Conservation (phyloP, 2,329 filamentous ascomycete genomes). For the Colletotrichum graminicola region DNA sequence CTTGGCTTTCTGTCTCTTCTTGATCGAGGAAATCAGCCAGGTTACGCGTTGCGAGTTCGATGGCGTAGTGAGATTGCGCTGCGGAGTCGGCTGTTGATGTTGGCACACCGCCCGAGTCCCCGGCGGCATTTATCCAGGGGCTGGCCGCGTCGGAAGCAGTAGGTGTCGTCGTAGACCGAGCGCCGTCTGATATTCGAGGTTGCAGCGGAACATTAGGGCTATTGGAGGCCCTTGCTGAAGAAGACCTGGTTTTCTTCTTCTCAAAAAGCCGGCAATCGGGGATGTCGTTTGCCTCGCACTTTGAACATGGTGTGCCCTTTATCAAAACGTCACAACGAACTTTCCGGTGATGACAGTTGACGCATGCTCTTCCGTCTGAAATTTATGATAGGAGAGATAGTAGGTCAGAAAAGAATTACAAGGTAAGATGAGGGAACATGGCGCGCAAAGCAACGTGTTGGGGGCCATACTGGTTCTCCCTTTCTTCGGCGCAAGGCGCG, state of each 20-base stretch:
- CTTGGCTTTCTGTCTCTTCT: constrained; percentile 57
- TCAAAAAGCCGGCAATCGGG: constrained; percentile 61
- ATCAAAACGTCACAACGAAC: constrained; percentile 63
- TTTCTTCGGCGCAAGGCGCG: constrained; percentile 6
- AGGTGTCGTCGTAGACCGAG: constrained; percentile 45
- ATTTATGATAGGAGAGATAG: neutral
- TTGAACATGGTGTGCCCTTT: constrained; percentile 62
- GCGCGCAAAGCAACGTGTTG: neutral
- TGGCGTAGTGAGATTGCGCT: constrained; percentile 43
- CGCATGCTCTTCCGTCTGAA: constrained; percentile 56
- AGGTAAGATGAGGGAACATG: neutral
- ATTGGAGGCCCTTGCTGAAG: constrained; percentile 49
- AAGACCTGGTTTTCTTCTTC: constrained; percentile 61
- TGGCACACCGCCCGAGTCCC: constrained; percentile 5
- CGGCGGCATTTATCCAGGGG: constrained; percentile 15
- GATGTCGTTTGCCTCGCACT: constrained; percentile 58
- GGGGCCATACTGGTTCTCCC: constrained; percentile 38
- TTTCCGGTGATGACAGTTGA: constrained; percentile 63
- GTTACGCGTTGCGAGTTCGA: constrained; percentile 59
- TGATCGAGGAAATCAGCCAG: constrained; percentile 64
- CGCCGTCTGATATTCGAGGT: constrained; percentile 53
- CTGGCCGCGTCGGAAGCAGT: constrained; percentile 42
- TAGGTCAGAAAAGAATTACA: neutral
- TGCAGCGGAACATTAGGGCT: constrained; percentile 55
- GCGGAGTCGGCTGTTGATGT: constrained; percentile 13